These are phyloP conservation scores for Aspergillus ustus DNA, from an alignment of 2,329 filamentous ascomycete genomes.

Conservation along the genomic window DNA sequence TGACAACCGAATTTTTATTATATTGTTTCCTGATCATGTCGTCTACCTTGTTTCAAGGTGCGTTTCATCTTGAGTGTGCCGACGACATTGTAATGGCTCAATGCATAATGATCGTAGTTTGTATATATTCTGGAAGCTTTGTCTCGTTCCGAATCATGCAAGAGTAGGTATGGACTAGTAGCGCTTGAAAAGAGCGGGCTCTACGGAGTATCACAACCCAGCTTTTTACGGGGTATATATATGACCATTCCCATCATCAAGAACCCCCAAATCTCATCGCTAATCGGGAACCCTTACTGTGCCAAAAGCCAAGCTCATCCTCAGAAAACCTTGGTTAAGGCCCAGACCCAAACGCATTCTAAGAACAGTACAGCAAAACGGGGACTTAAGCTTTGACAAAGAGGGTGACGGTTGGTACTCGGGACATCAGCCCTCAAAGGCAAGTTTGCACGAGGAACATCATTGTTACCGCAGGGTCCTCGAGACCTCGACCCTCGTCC, in stretches of 20 bases:
- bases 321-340: not conserved
- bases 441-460: not conserved
- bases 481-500: not conserved
- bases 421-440: not conserved
- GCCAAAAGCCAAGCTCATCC: not conserved
- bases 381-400: constrained; percentile 4
- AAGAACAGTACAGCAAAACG: not conserved
- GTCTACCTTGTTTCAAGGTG: not conserved
- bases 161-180: not conserved
- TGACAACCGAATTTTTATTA: not conserved
- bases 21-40: not conserved
- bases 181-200: not conserved
- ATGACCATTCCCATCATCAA: not conserved
- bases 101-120: too few relatives aligned
- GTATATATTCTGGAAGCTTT: not conserved
- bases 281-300: not conserved
- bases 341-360: not conserved
- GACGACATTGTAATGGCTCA: too few relatives aligned
- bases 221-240: not conserved
- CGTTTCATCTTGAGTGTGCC: not conserved
- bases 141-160: not conserved
- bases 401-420: not conserved
- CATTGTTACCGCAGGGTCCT: not conserved
- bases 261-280: not conserved
- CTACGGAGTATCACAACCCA: not conserved